Percentiles rank a stretch among this genome's conserved stretches.
Evolutionary conservation across 352 stramenopile species (phyloP).

Genomic region (Globisporangium carolinianum): DNA sequence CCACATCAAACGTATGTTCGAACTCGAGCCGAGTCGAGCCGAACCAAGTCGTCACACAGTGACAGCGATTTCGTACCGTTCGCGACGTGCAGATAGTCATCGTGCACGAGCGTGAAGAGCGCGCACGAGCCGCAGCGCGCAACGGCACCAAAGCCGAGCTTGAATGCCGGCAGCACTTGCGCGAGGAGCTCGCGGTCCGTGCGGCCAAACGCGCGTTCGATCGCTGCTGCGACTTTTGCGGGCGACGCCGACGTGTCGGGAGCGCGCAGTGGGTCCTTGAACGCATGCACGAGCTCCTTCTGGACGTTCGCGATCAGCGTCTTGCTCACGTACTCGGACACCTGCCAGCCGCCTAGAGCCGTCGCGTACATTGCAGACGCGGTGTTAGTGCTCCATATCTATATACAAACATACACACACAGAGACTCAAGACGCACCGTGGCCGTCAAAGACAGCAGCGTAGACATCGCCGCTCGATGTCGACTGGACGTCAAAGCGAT

Average conservation of each 20-base stretch:
- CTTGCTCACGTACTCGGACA: conserved; percentile 83
- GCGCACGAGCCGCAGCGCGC: conserved; percentile 85
- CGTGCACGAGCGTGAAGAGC: conserved; percentile 73
- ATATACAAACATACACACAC: neutral
- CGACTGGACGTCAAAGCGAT: conserved; percentile 78
- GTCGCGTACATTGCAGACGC: neutral
- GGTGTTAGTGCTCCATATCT: neutral
- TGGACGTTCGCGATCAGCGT: conserved; percentile 77
- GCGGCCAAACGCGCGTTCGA: conserved; percentile 79
- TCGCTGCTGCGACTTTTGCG: conserved; percentile 50
- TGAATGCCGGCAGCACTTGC: conserved; percentile 79
- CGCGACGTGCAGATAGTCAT: conserved; percentile 75
- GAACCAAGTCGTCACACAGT: too few species aligned
- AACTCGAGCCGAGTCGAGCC: too few species aligned
- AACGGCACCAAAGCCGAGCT: conserved; percentile 88
- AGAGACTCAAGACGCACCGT: conserved; percentile 41
- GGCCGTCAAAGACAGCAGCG: conserved; percentile 85
- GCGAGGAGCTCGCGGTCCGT: conserved; percentile 84
- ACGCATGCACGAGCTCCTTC: conserved; percentile 51
- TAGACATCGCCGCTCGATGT: conserved; percentile 64
- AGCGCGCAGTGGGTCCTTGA: conserved; percentile 23
- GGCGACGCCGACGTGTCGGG: conserved; percentile 23
- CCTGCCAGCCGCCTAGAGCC: conserved; percentile 83
- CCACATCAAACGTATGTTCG: neutral
- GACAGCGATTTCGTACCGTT: conserved; percentile 31